Base-by-base conservation (phyloP, 164 flowering plant genomes). In the Magnolia kwangsiensis region DNA sequence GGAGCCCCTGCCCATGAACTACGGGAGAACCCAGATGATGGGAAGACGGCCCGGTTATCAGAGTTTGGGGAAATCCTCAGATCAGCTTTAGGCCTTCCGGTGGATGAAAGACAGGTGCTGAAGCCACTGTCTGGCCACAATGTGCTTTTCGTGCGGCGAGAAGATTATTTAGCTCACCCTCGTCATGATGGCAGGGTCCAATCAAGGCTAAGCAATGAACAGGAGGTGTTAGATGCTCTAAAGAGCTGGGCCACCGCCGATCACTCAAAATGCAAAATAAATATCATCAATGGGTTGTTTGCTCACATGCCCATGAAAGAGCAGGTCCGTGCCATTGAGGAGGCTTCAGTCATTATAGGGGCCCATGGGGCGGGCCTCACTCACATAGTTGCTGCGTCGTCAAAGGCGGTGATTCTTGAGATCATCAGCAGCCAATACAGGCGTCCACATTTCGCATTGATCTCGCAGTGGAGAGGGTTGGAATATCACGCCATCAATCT, bases 321-420 rank as follows among this genome's bases (percentile, higher is more conserved):
- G 75, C 99, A 96, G 79, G 81, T 96, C 68, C 87, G 83, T 75
- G 92, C 96, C 50, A 90, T 96, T 79, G 92, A 91, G 82, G 99
- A 94, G 81, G 98, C 99, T 20, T 88, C 93, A 0, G 93, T 96
- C 72, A 91, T 96, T 71, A 82, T 94, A 37, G 98, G 99, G n/a
- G 99, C 99, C 63, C 99, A 96, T 75, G 99, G 99, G 50, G 99
- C 99, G 8, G 99, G 99, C 67, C 90, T 96, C 18, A 96, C 99
- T 49, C 98, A 96, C 76, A 86, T 96, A 45, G 83, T 94, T 59
- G 85, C 99, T 6, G 98, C 99, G 29, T 72, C 80, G 37, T 89
- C 95, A 6, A 79, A 87, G 70, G 83, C 99, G 0, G 90, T 90
- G 71, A 74, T 96, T 76, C 86, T 96, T 31, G 99, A 96, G 84